Conservation (phyloP, 805 yeast genomes). For the Candida sonorensis region DNA sequence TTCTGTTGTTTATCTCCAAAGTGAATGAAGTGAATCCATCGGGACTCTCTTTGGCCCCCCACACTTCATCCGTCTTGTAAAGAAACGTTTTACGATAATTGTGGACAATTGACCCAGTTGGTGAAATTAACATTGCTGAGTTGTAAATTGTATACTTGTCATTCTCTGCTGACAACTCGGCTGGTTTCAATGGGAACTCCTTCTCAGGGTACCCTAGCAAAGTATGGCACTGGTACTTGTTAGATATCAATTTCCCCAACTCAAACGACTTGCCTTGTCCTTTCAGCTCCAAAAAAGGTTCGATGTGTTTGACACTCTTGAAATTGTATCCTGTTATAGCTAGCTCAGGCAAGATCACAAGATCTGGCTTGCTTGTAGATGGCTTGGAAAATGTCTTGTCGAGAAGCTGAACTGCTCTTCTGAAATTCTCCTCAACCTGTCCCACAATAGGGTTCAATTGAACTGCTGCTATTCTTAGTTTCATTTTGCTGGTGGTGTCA, state of each 20-base stretch:
- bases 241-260: constrained; percentile 53
- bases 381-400: constrained; percentile 20
- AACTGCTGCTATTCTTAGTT: constrained; percentile 52
- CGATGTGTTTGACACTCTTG: constrained; percentile 35
- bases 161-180: neutral
- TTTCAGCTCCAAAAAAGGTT: constrained; percentile 48
- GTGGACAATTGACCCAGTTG: constrained; percentile 49
- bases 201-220: constrained; percentile 80
- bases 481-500: constrained; percentile 34
- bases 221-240: constrained; percentile 51
- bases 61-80: constrained; percentile 69
- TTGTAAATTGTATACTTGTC: constrained; percentile 42
- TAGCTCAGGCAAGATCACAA: constrained; percentile 77
- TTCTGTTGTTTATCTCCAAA: constrained; percentile 27
- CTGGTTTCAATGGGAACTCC: constrained; percentile 3
- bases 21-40: constrained; percentile 48
- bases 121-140: constrained; percentile 60
- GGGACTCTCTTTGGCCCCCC: constrained; percentile 75
- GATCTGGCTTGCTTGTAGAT: constrained; percentile 36
- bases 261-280: constrained; percentile 35
- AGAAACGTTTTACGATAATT: constrained; percentile 74
- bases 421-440: constrained; percentile 44
- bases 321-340: constrained; percentile 84
- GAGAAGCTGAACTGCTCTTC: constrained; percentile 38
- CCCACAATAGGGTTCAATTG: constrained; percentile 67